phyloP scores from a whole-genome alignment of 176 grass and related monocot genomes.

The Olyra latifolia region DNA sequence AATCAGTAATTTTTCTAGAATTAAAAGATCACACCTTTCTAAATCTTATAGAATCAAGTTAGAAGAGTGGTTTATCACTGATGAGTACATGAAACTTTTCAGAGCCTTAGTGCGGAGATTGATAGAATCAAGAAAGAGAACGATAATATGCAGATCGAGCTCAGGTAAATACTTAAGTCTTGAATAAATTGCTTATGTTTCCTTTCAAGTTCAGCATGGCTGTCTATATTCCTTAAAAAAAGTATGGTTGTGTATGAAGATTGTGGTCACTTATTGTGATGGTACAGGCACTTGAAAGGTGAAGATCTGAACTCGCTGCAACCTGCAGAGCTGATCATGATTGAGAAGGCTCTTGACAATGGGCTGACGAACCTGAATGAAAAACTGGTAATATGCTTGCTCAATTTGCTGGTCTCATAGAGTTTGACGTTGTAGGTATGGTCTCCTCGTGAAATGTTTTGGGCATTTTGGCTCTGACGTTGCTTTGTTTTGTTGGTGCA shows the following conservation, averaged over 20 bases:
- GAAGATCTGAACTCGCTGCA: constrained; percentile 93
- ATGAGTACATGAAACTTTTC: constrained; percentile 25
- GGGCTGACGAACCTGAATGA: constrained; percentile 58
- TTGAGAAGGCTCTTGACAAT: constrained; percentile 79
- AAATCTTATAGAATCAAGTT: not conserved
- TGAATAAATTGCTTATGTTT: not conserved
- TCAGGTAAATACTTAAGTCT: constrained; percentile 52
- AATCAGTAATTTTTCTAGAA: not conserved
- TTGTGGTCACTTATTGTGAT: not conserved
- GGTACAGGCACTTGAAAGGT: constrained; percentile 81
- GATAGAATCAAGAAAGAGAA: constrained; percentile 96
- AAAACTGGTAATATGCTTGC: constrained; percentile 50
- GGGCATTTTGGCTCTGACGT: constrained; percentile 27
- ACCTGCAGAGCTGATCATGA: constrained; percentile 82
- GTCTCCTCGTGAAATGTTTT: not conserved
- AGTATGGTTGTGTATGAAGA: not conserved
- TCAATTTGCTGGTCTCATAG: not conserved
- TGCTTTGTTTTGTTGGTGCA: constrained; percentile 40
- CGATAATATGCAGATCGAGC: constrained; percentile 94
- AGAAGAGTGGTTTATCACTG: not conserved
- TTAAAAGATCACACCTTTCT: not conserved
- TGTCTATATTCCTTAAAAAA: too few species aligned
- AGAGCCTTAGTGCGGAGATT: constrained; percentile 85
- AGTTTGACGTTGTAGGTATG: not conserved
- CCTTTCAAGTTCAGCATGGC: not conserved